Conservation (phyloP, 306 rosid genomes). For the Prunus padus region DNA sequence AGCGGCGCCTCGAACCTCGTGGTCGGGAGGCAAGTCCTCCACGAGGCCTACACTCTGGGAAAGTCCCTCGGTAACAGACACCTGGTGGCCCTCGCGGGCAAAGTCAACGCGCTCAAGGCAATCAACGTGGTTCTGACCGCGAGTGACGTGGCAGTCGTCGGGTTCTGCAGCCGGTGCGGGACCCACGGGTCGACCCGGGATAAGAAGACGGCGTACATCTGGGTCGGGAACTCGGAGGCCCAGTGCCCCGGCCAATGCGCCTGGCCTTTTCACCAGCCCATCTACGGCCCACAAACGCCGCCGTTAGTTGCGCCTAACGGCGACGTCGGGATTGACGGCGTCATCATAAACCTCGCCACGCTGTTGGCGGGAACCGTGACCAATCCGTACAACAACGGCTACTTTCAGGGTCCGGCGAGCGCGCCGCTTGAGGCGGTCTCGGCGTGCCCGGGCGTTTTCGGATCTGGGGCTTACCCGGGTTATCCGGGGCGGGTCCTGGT, state of each 20-base stretch:
- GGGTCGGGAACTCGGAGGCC: conserved; percentile 89
- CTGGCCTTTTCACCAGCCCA: conserved; percentile 94
- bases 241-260: conserved; percentile 94
- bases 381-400: conserved; percentile 80
- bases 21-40: conserved; percentile 62
- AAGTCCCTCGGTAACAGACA: conserved; percentile 43
- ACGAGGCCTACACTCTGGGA: conserved; percentile 61
- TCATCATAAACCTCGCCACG: conserved; percentile 81
- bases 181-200: conserved; percentile 51
- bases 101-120: conserved; percentile 42
- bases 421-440: conserved; percentile 90
- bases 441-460: conserved; percentile 74
- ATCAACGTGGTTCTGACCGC: conserved; percentile 70
- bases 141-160: conserved; percentile 67
- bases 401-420: conserved; percentile 69
- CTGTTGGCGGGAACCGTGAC: conserved; percentile 88
- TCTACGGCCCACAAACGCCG: conserved; percentile 85
- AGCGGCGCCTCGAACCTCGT: conserved; percentile 58
- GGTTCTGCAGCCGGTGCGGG: conserved; percentile 78
- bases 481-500: conserved; percentile 63
- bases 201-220: conserved; percentile 45
- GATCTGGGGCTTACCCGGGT: conserved; percentile 84
- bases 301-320: conserved; percentile 87
- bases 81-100: conserved; percentile 43
- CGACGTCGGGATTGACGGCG: conserved; percentile 90